Conservation (phyloP, 2,329 filamentous ascomycete species). For the Fusarium vanettenii region DNA sequence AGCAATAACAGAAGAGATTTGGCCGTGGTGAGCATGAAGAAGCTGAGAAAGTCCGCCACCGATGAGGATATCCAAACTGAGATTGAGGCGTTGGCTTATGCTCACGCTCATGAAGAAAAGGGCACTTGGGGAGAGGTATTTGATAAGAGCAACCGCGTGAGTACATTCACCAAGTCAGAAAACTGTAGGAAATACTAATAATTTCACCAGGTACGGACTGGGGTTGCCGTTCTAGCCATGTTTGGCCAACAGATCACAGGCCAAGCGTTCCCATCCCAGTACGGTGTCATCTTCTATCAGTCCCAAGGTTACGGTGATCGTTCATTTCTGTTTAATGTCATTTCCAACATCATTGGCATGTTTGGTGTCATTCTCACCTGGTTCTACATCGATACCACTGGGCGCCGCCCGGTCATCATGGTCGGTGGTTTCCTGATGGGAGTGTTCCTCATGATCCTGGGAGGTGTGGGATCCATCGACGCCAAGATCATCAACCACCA, state of each 20-base stretch:
- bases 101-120: not conserved
- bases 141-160: slow-evolving; percentile 1
- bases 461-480: slow-evolving; percentile 40
- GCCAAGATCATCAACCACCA: slow-evolving; percentile 62
- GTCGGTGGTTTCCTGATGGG: slow-evolving; percentile 2
- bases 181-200: not conserved
- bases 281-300: slow-evolving; percentile 47
- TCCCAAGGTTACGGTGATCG: slow-evolving; percentile 39
- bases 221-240: slow-evolving; percentile 44
- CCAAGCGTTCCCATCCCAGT: slow-evolving; percentile 46
- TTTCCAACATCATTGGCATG: slow-evolving; percentile 26
- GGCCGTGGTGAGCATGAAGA: slow-evolving; percentile 32
- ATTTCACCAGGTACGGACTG: slow-evolving; percentile 10
- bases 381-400: slow-evolving; percentile 14
- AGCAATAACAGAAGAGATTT: slow-evolving; percentile 18
- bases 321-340: slow-evolving; percentile 43
- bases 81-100: slow-evolving; percentile 29
- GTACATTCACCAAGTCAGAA: not conserved
- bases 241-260: slow-evolving; percentile 49
- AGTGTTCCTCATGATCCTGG: not conserved
- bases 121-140: slow-evolving; percentile 21
- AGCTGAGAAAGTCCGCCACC: slow-evolving; percentile 45
- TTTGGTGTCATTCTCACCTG: slow-evolving; percentile 29
- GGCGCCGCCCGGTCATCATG: not conserved
- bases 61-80: slow-evolving; percentile 43